Conservation (phyloP, 495 filamentous ascomycete genomes). For the Penicillium taxi region DNA sequence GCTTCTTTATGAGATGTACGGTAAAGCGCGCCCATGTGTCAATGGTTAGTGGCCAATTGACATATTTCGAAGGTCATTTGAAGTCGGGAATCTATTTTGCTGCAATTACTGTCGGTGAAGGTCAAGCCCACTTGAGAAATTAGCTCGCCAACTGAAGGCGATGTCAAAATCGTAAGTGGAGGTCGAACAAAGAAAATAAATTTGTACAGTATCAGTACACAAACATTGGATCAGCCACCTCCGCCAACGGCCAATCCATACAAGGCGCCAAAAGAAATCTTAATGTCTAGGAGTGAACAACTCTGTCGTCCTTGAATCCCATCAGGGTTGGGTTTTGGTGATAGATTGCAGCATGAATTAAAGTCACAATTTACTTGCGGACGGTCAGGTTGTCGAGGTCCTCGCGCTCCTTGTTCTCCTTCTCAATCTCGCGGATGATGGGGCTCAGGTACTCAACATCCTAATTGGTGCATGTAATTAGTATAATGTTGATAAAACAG, state of each 20-base stretch:
- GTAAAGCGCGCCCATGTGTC: too few species aligned
- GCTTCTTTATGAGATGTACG: too few species aligned
- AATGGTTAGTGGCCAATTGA: too few species aligned
- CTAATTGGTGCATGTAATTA: conserved; percentile 36
- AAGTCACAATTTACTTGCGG: conserved; percentile 36
- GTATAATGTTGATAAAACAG: conserved; percentile 4
- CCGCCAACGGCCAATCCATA: conserved; percentile 13
- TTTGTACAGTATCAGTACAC: conserved; percentile 49
- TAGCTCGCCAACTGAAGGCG: too few species aligned
- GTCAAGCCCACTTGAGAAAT: too few species aligned
- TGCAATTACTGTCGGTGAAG: too few species aligned
- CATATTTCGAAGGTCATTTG: too few species aligned
- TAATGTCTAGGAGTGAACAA: conserved; percentile 24
- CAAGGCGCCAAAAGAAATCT: conserved; percentile 20
- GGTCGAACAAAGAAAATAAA: conserved; percentile 30
- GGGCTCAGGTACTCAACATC: conserved; percentile 70
- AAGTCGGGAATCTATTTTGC: too few species aligned
- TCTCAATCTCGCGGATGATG: conserved; percentile 75
- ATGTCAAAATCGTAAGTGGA: conserved; percentile 5
- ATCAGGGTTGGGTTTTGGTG: conserved; percentile 13
- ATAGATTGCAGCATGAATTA: conserved; percentile 11
- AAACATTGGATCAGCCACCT: conserved; percentile 18
- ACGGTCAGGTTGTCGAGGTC: conserved; percentile 77
- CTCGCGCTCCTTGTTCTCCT: conserved; percentile 69
- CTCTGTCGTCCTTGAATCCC: conserved; percentile 16